A percentile compares a stretch with the other conserved stretches of the same genome.
These are phyloP conservation scores for Phellinidium pouzarii DNA, from an alignment of 1,284 basidiomycete genomes.

Conservation along the genomic window DNA sequence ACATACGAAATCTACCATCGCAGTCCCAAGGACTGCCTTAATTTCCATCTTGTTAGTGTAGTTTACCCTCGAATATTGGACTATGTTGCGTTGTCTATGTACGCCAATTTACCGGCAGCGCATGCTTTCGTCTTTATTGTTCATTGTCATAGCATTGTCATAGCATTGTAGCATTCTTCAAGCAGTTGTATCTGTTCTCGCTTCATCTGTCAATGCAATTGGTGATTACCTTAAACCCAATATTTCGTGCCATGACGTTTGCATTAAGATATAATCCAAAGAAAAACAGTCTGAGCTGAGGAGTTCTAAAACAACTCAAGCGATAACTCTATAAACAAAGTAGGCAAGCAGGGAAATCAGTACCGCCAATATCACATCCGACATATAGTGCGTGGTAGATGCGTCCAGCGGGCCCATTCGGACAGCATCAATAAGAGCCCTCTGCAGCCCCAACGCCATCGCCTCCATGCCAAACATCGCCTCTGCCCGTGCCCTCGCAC, in stretches of 20 bases:
- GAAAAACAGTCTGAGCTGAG: too few species aligned
- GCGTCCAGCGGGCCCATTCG: constrained; percentile 25
- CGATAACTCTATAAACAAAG: constrained; percentile 4
- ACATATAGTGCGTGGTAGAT: neutral
- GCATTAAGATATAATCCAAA: too few species aligned
- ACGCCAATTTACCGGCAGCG: neutral
- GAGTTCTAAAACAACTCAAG: neutral
- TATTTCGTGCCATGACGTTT: too few species aligned
- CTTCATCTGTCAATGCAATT: neutral
- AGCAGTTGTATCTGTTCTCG: neutral
- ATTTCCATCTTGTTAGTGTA: neutral
- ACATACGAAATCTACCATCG: neutral
- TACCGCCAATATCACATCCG: constrained; percentile 9
- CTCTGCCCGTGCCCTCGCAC: constrained; percentile 55
- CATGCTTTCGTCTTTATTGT: neutral
- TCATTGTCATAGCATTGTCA: neutral
- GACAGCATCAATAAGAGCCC: constrained; percentile 45
- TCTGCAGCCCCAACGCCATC: constrained; percentile 64
- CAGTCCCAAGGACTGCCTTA: neutral
- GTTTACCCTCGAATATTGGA: neutral
- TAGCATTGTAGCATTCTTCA: neutral
- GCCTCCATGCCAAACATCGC: constrained; percentile 53
- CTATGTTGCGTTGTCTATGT: neutral
- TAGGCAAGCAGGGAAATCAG: constrained; percentile 14
- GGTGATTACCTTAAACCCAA: too few species aligned